Base-by-base conservation (phyloP, 1,284 basidiomycete genomes). In the Heterobasidion occidentale region DNA sequence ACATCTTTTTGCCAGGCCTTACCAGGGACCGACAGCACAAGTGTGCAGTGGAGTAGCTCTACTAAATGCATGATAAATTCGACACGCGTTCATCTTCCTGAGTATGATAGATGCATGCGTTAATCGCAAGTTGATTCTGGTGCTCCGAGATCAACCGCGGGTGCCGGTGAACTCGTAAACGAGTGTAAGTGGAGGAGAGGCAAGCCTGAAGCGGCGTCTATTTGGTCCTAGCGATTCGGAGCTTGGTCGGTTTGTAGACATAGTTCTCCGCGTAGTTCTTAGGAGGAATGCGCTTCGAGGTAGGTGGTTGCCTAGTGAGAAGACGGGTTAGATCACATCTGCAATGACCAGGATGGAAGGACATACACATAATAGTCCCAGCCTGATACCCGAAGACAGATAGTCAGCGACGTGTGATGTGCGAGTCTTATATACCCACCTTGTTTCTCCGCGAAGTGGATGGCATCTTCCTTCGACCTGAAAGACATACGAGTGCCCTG, bases 251-350 rank as follows among this genome's bases (percentile, higher is more conserved):
- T 56, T 82, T 83, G 76, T 98, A 93, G 36, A 90, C 74, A 73
- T 86, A 98, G 77, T 96, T 98, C 77, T 93, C 92, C 45, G 89
- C 75, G 67, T 96, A 97, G 69, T 90, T 92, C 84, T 97, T 97
- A 35, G 92, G 89, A 17, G 90, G 91, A 62, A 94, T 85, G 58
- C 81, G 80, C 69, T 87, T 86, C 59, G 81, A 77, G 48, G 84
- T 78, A 20, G 84, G 74, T 14, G 80, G 75, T 76, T 91, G 87
- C 49, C 92, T 90, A 67, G 61, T 67, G 63, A 70, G 46, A 9
- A 38, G 55, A 27, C 27, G 6, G 61, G 56, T 67, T 34, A 65
- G 53, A 14, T 38, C 55, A 57, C 46, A 59, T 47, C 50, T n/a
- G 8, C 15, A 14, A 47, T n/a, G 19, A 9, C 38, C 9, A 54